Base-by-base conservation (phyloP, 192 early-diverging fungal species). In the Anaeromyces robustus region DNA sequence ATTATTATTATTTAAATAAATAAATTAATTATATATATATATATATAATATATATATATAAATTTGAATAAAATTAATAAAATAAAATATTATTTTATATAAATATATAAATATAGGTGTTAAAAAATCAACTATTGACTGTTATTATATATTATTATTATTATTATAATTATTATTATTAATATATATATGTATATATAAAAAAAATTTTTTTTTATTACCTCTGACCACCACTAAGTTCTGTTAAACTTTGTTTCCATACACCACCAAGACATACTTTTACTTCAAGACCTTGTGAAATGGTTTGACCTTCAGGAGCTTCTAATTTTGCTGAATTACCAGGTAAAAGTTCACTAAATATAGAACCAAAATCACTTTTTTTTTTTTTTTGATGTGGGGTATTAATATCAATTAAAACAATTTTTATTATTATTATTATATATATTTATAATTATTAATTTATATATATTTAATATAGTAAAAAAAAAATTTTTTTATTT, bases 151-250 rank as follows among this genome's bases (percentile, higher is more conserved):
- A n/a, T n/a, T n/a, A n/a, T n/a, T n/a, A n/a, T n/a, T n/a, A n/a
- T n/a, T n/a, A n/a, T n/a, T n/a, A n/a, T n/a, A n/a, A n/a, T n/a
- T n/a, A n/a, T n/a, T n/a, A n/a, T n/a, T n/a, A n/a, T n/a, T n/a
- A n/a, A n/a, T n/a, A n/a, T n/a, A n/a, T n/a, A n/a, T n/a, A n/a
- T n/a, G n/a, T n/a, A n/a, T n/a, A n/a, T n/a, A n/a, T n/a, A n/a
- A n/a, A n/a, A n/a, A n/a, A 80, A 79, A 7, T 68, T 30, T 16
- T 11, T 4, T 4, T 41, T 22, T 30, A 82, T 68, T 83, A 92
- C 91, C 95, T 86, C 86, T 99, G 98, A 1, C 98, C 98, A 83
- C 98, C 98, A 84, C 95, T 97, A 29, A 99, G 87, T 84, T 99
- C 98, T 14, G 95, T 94, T 82, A 99, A 87, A 81, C 94, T 96